A percentile compares a stretch with the other conserved stretches of the same genome.
phyloP scores from a whole-genome alignment of 148 eudicot genomes.

The Rhododendron kiyosumense region DNA sequence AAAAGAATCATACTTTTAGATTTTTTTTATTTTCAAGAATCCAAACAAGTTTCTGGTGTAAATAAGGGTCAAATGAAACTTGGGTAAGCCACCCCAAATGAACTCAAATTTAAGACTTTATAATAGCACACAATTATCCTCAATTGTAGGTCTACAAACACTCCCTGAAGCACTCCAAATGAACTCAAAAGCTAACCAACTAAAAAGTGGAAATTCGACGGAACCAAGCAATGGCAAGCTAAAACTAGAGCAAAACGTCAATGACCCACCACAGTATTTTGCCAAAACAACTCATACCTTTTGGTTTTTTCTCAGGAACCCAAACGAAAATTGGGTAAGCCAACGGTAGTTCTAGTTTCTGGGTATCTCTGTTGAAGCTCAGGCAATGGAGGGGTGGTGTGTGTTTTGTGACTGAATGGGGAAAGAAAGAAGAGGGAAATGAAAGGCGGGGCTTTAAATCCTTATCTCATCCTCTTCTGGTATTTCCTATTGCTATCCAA shows the following conservation, averaged over 20 bases:
- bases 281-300: conserved; percentile 3
- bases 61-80: background rate
- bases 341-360: background rate
- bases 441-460: conserved; percentile 37
- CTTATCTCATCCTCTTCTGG: conserved; percentile 41
- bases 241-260: conserved; percentile 2
- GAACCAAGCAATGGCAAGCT: conserved; percentile 7
- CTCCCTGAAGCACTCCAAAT: background rate
- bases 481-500: background rate
- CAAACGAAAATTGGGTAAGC: background rate
- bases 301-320: background rate
- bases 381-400: background rate
- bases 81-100: background rate
- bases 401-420: background rate
- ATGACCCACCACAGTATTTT: background rate
- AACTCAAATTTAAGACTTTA: background rate
- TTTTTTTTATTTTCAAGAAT: background rate
- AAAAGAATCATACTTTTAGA: background rate
- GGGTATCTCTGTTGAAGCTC: background rate
- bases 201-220: background rate
- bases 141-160: background rate
- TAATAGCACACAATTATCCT: background rate
- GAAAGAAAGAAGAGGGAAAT: conserved; percentile 24
- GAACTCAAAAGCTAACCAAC: background rate
- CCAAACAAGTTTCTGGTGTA: background rate